Evolutionary conservation across 2,329 filamentous ascomycete genomes (phyloP), one percentile per base, ranked within the genome.

Genomic region (Ceratocystis destructans): DNA sequence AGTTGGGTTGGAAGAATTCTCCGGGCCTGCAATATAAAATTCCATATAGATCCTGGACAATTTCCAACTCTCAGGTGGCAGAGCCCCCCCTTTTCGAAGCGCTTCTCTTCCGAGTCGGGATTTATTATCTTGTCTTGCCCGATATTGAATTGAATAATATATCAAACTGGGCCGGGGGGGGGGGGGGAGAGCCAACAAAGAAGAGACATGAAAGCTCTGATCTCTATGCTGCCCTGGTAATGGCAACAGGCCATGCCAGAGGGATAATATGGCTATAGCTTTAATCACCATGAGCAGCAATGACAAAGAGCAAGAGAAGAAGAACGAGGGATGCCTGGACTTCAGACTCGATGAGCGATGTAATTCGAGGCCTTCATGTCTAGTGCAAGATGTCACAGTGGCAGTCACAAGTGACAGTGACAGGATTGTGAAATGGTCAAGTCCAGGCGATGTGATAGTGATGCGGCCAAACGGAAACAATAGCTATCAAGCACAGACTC

Each of bases 11-110:
- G 12, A 41, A 37, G 3, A 41, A 41, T 33, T 57, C 53, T 33
- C 53, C 53, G 53, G 53, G 31, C 53, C 53, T 57, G 53, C 53
- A 57, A 57, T 57, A 31, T 57, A 50, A 41, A 50, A 50, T 50
- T n/a, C 48, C 48, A 50, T 50, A 25, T 50, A 57, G 17, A 57
- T 57, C 53, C 53, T 57, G 5, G 22, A 57, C 53, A 57, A 57
- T 57, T 57, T 57, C 53, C 53, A 57, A 12, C 12, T 12, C 2
- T 50, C 20, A 12, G 48, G 22, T 57, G 25, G 48, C 5, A 25
- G n/a, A 50, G 22, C 4, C n/a, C 22, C 48, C 53, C 53, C 25
- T 57, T 57, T 50, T 50, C 25, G 12, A 41, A 41, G 12, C 2
- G 25, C 31, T 57, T 57, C 17, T 31, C 10, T 57, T 57, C 31